Evolutionary conservation across 2,329 filamentous ascomycete species (phyloP), one percentile per base, ranked within the genome.

Genomic region (Botryosphaeria dothidea): DNA sequence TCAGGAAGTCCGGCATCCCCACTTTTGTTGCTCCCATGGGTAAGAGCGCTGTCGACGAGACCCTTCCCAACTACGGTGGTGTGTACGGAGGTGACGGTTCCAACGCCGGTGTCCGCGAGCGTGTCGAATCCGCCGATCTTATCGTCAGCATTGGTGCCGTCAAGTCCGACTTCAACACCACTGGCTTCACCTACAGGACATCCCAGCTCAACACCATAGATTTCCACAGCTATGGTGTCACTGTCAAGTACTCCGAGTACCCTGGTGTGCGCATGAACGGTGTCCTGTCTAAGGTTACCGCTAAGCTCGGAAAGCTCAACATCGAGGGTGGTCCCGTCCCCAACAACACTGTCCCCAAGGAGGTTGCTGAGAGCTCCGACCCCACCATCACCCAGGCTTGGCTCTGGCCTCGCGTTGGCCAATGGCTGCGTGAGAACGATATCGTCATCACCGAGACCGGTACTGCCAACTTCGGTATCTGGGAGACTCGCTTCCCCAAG

Each of bases 1-100:
- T 96, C 60, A 82, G 89, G 66, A 91, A 89, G 76, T 91, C 91
- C 0, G 83, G 86, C 3, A 81, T 96, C 7, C 92, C 93, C 4
- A 90, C 91, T 0, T 96, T 95, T 71, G 91, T 93, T n/a, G 90
- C 92, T 0, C 92, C 92, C 2, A 96, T 96, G 90, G 92, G 92
- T 52, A 96, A 96, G 80, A 87, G 92, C 19, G 90, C 91, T 21
- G 85, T 97, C 52, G 85, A 95, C 71, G 92, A 97, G 77, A 85
- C 85, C 1, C 84, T 90, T 52, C 81, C 84, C n/a, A 90, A 86
- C 72, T 96, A 90, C 70, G 91, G 91, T 23, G 93, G 93, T 68
- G 91, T 96, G 4, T 96, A 96, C 75, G 90, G 90, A 8, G 93
- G 93, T n/a, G 85, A 85, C 66, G 92, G 90, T 38, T 92, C 89